Percentiles rank a stretch among this genome's conserved stretches.
phyloP scores from a whole-genome alignment of 495 filamentous ascomycete genomes.

The Penicillium egyptiacum region DNA sequence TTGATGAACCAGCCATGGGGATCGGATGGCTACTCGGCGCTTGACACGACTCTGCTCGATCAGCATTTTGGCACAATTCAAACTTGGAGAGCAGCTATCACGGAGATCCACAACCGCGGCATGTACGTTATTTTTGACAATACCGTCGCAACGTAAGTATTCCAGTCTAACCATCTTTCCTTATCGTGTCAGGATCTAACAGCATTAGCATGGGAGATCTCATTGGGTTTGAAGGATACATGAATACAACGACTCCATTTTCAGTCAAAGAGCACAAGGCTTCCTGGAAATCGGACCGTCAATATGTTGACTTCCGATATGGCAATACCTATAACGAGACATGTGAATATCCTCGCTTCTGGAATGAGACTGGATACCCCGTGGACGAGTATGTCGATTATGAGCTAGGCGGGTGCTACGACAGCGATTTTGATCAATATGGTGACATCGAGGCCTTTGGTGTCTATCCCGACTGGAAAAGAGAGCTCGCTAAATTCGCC shows the following conservation, averaged over 20 bases:
- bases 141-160: conserved; percentile 64
- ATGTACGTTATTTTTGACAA: conserved; percentile 77
- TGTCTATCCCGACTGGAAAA: conserved; percentile 65
- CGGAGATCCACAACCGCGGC: conserved; percentile 61
- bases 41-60: conserved; percentile 71
- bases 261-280: conserved; percentile 55
- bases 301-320: conserved; percentile 64
- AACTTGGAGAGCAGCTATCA: conserved; percentile 62
- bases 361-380: conserved; percentile 60
- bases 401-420: conserved; percentile 57
- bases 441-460: conserved; percentile 70
- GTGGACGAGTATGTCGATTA: conserved; percentile 47
- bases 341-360: conserved; percentile 67
- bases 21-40: conserved; percentile 64
- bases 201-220: conserved; percentile 61
- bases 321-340: conserved; percentile 57
- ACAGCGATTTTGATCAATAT: conserved; percentile 72
- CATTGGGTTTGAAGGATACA: conserved; percentile 65
- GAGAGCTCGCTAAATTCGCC: conserved; percentile 70
- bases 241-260: conserved; percentile 67
- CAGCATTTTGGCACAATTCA: conserved; percentile 66
- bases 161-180: background rate
- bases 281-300: conserved; percentile 56
- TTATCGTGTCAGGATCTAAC: background rate
- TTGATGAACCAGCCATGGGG: conserved; percentile 74